phyloP scores from a whole-genome alignment of 2,329 filamentous ascomycete species.

The Beauveria asiatica region DNA sequence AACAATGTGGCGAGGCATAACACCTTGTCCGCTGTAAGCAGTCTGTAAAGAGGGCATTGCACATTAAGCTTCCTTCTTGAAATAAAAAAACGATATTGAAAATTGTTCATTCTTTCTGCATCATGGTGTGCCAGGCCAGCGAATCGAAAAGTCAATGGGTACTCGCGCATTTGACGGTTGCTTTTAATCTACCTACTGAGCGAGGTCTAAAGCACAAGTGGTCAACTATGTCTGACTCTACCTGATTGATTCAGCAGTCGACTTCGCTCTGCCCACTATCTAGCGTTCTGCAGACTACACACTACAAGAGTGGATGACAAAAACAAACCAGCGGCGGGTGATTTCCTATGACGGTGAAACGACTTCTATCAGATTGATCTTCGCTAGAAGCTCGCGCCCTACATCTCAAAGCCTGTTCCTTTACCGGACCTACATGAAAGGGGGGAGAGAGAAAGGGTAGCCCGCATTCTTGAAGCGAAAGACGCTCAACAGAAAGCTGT shows the following conservation, averaged over 20 bases:
- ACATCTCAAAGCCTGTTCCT: not conserved
- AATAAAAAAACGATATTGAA: slow-evolving; percentile 24
- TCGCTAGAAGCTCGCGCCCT: not conserved
- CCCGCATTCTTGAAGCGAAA: slow-evolving; percentile 93
- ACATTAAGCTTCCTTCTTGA: slow-evolving; percentile 33
- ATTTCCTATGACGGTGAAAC: too few species aligned
- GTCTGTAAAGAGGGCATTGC: slow-evolving; percentile 29
- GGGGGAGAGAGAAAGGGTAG: slow-evolving; percentile 90
- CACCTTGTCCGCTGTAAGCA: slow-evolving; percentile 29
- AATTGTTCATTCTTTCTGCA: not conserved
- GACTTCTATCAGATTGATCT: not conserved
- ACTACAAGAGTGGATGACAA: too few species aligned
- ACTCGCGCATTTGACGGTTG: not conserved
- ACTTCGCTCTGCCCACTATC: not conserved
- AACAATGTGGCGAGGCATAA: slow-evolving; percentile 28
- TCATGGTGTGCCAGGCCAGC: not conserved
- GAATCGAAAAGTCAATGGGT: not conserved
- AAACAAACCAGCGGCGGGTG: not conserved
- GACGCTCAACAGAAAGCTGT: slow-evolving; percentile 88
- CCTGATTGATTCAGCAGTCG: not conserved
- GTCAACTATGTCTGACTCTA: not conserved
- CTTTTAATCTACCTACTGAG: not conserved
- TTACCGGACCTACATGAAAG: slow-evolving; percentile 54
- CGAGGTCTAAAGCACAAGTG: not conserved
- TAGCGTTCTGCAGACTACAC: not conserved